Conservation (phyloP, 1,139 yeast genomes). For the Geotrichum restrictum region DNA sequence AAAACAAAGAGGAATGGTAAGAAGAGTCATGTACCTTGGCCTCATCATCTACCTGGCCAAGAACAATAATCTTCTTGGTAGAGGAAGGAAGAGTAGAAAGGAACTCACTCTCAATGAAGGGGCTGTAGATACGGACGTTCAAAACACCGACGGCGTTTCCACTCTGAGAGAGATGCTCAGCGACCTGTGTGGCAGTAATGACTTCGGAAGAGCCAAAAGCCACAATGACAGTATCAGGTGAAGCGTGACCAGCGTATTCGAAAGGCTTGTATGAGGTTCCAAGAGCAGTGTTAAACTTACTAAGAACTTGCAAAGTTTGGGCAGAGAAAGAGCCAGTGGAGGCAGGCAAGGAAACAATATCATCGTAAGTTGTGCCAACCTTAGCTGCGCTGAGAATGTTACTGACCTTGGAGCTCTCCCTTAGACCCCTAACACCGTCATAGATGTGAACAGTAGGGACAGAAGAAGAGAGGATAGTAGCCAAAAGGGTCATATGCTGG, state of each 20-base stretch:
- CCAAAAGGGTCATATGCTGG: slow-evolving; percentile 64
- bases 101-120: slow-evolving; percentile 59
- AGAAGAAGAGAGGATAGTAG: slow-evolving; percentile 60
- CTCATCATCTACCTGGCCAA: slow-evolving; percentile 49
- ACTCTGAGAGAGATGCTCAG: slow-evolving; percentile 33
- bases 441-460: slow-evolving; percentile 65
- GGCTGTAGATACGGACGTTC: slow-evolving; percentile 68
- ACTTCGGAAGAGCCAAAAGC: slow-evolving; percentile 71
- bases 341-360: slow-evolving; percentile 31
- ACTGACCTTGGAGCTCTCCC: slow-evolving; percentile 50
- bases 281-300: slow-evolving; percentile 47
- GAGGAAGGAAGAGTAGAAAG: slow-evolving; percentile 55
- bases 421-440: slow-evolving; percentile 72
- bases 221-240: slow-evolving; percentile 69
- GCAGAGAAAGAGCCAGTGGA: slow-evolving; percentile 15
- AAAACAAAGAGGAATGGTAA: slow-evolving; percentile 45
- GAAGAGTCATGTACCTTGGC: slow-evolving; percentile 38
- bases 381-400: slow-evolving; percentile 48
- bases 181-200: slow-evolving; percentile 48
- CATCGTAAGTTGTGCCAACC: slow-evolving; percentile 44
- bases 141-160: slow-evolving; percentile 56
- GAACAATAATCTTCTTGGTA: slow-evolving; percentile 58
- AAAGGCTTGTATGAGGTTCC: slow-evolving; percentile 62
- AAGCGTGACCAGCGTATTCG: slow-evolving; percentile 61
- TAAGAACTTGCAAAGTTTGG: slow-evolving; percentile 17